Conservation (phyloP, 169 alveolate species). For the Cryptosporidium viatorum region DNA sequence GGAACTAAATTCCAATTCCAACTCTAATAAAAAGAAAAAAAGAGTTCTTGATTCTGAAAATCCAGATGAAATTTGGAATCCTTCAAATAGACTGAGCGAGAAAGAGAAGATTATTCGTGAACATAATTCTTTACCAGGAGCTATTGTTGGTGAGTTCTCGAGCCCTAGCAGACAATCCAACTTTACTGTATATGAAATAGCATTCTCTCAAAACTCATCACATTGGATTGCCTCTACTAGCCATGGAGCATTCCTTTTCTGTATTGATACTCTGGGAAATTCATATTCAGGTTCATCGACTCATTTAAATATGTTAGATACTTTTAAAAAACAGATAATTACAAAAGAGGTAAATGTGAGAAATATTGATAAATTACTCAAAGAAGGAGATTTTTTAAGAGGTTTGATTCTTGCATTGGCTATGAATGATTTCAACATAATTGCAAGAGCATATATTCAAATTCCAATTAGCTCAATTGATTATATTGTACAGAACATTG, state of each 20-base stretch:
- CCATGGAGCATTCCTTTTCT: constrained; percentile 78
- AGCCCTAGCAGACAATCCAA: constrained; percentile 56
- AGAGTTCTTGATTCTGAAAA: constrained; percentile 58
- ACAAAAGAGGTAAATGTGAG: constrained; percentile 84
- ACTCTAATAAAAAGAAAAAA: constrained; percentile 40
- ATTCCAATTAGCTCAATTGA: constrained; percentile 78
- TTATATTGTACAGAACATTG: constrained; percentile 74
- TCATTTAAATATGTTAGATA: constrained; percentile 69
- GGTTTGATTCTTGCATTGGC: constrained; percentile 86
- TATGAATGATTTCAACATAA: constrained; percentile 82
- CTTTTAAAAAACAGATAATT: constrained; percentile 83
- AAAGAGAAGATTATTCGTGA: constrained; percentile 77
- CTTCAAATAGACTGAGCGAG: constrained; percentile 69
- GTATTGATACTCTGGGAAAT: constrained; percentile 68
- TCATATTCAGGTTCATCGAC: constrained; percentile 76
- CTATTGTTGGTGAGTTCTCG: constrained; percentile 77
- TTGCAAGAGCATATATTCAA: constrained; percentile 79
- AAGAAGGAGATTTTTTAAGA: constrained; percentile 79
- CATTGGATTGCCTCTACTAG: constrained; percentile 82
- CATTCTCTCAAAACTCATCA: constrained; percentile 78
- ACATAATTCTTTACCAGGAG: constrained; percentile 82
- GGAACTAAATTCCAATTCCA: constrained; percentile 80
- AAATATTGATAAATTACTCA: constrained; percentile 78
- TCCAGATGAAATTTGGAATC: constrained; percentile 43
- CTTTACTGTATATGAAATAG: constrained; percentile 71